Evolutionary conservation across 331 rosid species (phyloP), one percentile per base, ranked within the genome.

Genomic region (Phaseolus coccineus): DNA sequence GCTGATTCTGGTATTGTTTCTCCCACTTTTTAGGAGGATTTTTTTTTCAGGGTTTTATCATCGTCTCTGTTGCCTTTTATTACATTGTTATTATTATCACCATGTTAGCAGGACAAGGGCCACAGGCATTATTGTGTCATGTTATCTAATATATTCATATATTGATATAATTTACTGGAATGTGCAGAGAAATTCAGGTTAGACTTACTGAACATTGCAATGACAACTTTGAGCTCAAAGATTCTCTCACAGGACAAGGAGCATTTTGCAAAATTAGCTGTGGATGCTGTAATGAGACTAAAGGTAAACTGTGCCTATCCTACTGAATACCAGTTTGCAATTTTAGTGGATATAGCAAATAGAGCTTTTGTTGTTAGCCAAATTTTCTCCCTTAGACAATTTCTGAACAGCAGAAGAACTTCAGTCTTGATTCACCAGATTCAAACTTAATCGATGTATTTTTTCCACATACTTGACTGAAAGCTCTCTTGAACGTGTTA

Each of bases 181-280:
- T 84, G 4, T 84, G 86, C 93, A 96, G 98, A 90, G 82, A 90
- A 80, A 82, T 93, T 96, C 87, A 93, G 91, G 84, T 83, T 91
- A 40, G 99, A 96, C 89, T 88, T 93, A 87, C 85, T 96, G 98
- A 93, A 90, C 87, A 93, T 96, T 76, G 99, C 98, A 33, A 96
- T 69, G 99, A 96, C 98, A 77, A 96, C 99, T 69, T 76, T 96
- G 91, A 90, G 99, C 82, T 96, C 99, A 56, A 96, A 96, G 88
- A 93, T 96, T 87, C 97, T 96, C 58, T 96, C 96, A 8, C 99
- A 91, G 77, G 98, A 96, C 75, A 96, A 96, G 80, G 99, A 91
- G 15, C 97, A 96, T 78, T 96, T 96, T 83, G 98, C 92, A 35
- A 87, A 87, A 71, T 88, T 96, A 63, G 94, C 98, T 14, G 99